Evolutionary conservation across 371 early-diverging fungal genomes (phyloP), one percentile per base, ranked within the genome.

Genomic region (Circinella umbellata): DNA sequence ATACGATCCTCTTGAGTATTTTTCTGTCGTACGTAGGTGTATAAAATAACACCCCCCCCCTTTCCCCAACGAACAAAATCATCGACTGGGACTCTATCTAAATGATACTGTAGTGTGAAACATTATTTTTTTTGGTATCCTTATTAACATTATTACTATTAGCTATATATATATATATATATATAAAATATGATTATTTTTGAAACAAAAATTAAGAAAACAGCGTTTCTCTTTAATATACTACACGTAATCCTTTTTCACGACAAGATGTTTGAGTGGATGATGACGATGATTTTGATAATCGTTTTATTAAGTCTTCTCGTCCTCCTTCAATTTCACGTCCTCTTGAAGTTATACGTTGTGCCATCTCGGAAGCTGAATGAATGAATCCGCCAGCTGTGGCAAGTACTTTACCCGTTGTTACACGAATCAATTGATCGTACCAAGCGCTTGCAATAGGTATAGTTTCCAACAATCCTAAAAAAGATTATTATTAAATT

Each of bases 381-480:
- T 81, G 75, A 14, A 88, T 64, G 55, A 88, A 77, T 39, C 82
- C 82, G 18, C 90, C 90, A 3, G 85, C 79, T 0, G 78, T 72
- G n/a, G 84, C 78, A 65, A 89, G 47, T 3, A 88, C 61, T 46
- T 78, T 66, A 1, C 89, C 90, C 47, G 84, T 48, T 63, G 81
- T 82, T 18, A 81, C 78, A 63, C 88, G 78, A 13, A 87, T 76
- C 18, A 89, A 79, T 61, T 81, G 78, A 67, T 89, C 87, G 70
- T 89, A 88, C 90, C 90, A 89, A 76, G 79, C 84, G 6, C 80
- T 81, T 35, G 64, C 69, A 18, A 88, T 68, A 14, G 90, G 90
- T 61, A 88, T 74, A 38, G 87, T 80, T 61, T 85, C 79, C 13
- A 89, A 75, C 61, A 88, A 75, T 36, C 88, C 83, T 83, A 63